Conservation (phyloP, 2,329 filamentous ascomycete species). For the Trichophyton simii region DNA sequence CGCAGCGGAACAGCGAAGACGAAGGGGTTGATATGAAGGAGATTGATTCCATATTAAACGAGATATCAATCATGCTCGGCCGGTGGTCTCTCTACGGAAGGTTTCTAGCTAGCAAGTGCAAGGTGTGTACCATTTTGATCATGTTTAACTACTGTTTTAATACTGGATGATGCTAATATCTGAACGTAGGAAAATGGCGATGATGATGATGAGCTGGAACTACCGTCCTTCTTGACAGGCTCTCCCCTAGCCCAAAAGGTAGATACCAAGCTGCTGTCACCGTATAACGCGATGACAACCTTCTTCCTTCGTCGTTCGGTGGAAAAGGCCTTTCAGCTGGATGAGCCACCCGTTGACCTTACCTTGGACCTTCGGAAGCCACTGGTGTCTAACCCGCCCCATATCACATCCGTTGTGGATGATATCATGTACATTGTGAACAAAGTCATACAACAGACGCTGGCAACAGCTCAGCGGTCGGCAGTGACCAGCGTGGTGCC, state of each 20-base stretch:
- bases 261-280: slow-evolving; percentile 55
- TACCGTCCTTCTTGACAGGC: slow-evolving; percentile 63
- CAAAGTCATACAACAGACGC: slow-evolving; percentile 71
- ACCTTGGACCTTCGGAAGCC: slow-evolving; percentile 61
- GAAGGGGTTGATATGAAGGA: slow-evolving; percentile 96
- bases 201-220: slow-evolving; percentile 36
- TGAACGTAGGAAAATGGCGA: slow-evolving; percentile 1
- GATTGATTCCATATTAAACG: slow-evolving; percentile 72
- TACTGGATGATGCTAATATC: background rate
- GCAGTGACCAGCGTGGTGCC: slow-evolving; percentile 69
- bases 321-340: slow-evolving; percentile 93
- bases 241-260: slow-evolving; percentile 75
- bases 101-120: slow-evolving; percentile 78
- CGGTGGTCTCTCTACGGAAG: slow-evolving; percentile 86
- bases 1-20: slow-evolving; percentile 59
- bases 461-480: slow-evolving; percentile 71
- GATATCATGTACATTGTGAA: slow-evolving; percentile 99
- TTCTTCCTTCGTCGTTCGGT: slow-evolving; percentile 96
- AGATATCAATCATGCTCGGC: slow-evolving; percentile 83
- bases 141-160: slow-evolving; percentile 9
- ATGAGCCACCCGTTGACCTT: slow-evolving; percentile 71
- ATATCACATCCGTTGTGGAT: slow-evolving; percentile 89
- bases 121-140: slow-evolving; percentile 40
- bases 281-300: slow-evolving; percentile 84
- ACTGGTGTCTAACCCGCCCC: slow-evolving; percentile 67